phyloP scores from a whole-genome alignment of 371 early-diverging fungal species.

The Amoeboaphelidium occidentale region DNA sequence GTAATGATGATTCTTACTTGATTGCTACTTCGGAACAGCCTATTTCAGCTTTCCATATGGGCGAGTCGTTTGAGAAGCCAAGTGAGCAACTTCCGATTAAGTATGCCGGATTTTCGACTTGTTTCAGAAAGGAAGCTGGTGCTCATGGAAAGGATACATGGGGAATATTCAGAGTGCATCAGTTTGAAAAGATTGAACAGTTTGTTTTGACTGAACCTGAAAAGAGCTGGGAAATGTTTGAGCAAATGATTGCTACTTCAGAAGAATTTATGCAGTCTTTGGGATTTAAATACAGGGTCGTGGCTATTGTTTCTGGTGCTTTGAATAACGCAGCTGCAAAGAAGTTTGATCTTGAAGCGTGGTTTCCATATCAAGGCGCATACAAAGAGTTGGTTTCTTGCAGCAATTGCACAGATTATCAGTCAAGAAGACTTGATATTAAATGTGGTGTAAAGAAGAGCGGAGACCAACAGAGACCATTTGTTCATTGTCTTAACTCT shows the following conservation, averaged over 20 bases:
- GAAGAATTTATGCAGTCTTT: constrained; percentile 93
- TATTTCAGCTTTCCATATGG: constrained; percentile 84
- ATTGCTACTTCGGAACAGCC: constrained; percentile 99
- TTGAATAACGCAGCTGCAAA: constrained; percentile 98
- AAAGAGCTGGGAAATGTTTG: constrained; percentile 92
- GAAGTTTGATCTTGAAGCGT: constrained; percentile 99
- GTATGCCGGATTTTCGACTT: constrained; percentile 93
- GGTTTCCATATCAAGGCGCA: constrained; percentile 82
- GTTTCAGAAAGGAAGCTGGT: constrained; percentile 99
- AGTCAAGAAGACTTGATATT: constrained; percentile 85
- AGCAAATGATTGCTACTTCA: constrained; percentile 80
- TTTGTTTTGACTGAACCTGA: constrained; percentile 92
- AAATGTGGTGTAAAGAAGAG: constrained; percentile 92
- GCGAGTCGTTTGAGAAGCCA: constrained; percentile 90
- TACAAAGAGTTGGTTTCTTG: constrained; percentile 98
- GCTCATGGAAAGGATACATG: constrained; percentile 97
- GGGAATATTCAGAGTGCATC: constrained; percentile 99
- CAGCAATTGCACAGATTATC: constrained; percentile 99
- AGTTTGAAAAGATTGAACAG: constrained; percentile 99
- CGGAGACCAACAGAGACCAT: constrained; percentile 85
- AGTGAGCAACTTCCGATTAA: constrained; percentile 71
- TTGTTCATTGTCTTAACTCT: constrained; percentile 96
- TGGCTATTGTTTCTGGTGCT: constrained; percentile 92
- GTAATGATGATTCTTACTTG: constrained; percentile 66
- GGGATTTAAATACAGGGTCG: constrained; percentile 83